These are phyloP conservation scores for Digitaria exilis DNA, from an alignment of 202 grass and related monocot species.

Conservation along the genomic window DNA sequence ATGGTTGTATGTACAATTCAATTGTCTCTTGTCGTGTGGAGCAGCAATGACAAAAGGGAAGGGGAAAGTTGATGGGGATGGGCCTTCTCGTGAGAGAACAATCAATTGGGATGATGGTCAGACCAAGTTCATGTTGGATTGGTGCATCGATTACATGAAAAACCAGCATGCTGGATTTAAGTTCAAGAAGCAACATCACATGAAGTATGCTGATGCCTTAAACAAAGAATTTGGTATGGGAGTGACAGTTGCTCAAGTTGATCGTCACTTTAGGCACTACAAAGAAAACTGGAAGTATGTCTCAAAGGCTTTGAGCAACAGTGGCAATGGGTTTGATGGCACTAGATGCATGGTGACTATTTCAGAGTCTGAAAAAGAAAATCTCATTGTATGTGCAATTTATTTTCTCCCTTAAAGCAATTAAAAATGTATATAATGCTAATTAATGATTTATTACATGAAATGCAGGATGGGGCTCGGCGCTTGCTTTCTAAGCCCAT, in stretches of 20 bases:
- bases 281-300: not conserved
- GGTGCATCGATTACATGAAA: not conserved
- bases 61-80: not conserved
- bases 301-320: not conserved
- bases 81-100: not conserved
- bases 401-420: not conserved
- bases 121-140: not conserved
- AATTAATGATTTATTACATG: not conserved
- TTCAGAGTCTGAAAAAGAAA: not conserved
- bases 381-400: not conserved
- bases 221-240: not conserved
- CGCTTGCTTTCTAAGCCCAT: not conserved
- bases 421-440: not conserved
- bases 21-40: not conserved
- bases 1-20: too few relatives aligned
- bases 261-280: not conserved
- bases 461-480: not conserved
- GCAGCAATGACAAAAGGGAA: not conserved
- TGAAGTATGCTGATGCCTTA: not conserved
- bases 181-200: not conserved
- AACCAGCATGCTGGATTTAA: not conserved
- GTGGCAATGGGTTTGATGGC: constrained; percentile 3
- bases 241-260: not conserved
- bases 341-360: not conserved
- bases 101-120: not conserved